These are phyloP conservation scores for Ganoderma sinense DNA, from an alignment of 1,284 basidiomycete genomes.

Conservation along the genomic window DNA sequence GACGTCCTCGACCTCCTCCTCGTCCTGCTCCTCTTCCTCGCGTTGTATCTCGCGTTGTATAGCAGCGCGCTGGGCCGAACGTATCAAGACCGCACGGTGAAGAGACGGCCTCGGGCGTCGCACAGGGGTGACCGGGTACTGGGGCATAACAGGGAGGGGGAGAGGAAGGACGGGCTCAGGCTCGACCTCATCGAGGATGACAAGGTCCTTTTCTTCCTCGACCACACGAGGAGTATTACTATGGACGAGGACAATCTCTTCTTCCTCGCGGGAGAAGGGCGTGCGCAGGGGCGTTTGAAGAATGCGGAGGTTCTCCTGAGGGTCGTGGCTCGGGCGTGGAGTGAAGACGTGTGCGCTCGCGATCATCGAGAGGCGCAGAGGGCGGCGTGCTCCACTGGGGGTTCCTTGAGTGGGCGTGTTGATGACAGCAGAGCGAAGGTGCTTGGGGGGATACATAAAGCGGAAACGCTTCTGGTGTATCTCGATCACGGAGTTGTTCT, in stretches of 20 bases:
- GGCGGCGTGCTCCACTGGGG: slow-evolving; percentile 40
- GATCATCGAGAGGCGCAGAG: slow-evolving; percentile 76
- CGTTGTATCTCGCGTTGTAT: slow-evolving; percentile 47
- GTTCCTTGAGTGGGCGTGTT: slow-evolving; percentile 50
- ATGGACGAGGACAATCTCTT: slow-evolving; percentile 68
- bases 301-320: slow-evolving; percentile 66
- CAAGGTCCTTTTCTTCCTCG: slow-evolving; percentile 72
- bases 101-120: slow-evolving; percentile 56
- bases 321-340: slow-evolving; percentile 64
- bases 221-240: slow-evolving; percentile 72
- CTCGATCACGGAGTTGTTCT: slow-evolving; percentile 70
- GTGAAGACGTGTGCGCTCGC: slow-evolving; percentile 75
- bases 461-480: slow-evolving; percentile 72
- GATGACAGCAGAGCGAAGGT: slow-evolving; percentile 62
- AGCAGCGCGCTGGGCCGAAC: slow-evolving; percentile 68
- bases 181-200: slow-evolving; percentile 70
- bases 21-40: slow-evolving; percentile 49
- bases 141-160: slow-evolving; percentile 30
- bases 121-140: slow-evolving; percentile 52
- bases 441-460: slow-evolving; percentile 77
- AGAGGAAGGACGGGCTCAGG: slow-evolving; percentile 34
- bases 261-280: slow-evolving; percentile 38
- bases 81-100: slow-evolving; percentile 73
- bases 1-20: slow-evolving; percentile 38
- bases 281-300: slow-evolving; percentile 65